Percentiles rank a stretch among this genome's conserved stretches.
Evolutionary conservation across 2,329 filamentous ascomycete species (phyloP).

Genomic region (Parastagonospora avenae): DNA sequence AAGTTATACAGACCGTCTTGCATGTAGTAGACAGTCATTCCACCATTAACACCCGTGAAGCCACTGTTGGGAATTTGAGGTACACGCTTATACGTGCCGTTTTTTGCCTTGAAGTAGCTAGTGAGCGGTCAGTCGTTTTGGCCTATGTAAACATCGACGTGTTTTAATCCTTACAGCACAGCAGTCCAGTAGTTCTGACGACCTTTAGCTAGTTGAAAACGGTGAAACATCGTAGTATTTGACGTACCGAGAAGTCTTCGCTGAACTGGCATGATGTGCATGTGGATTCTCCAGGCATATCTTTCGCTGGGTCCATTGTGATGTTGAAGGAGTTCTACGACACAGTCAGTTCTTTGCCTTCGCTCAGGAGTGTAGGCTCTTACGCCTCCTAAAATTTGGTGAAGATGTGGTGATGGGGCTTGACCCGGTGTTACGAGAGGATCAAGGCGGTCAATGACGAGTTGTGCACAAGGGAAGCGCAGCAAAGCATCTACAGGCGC

Average conservation of each 20-base stretch:
- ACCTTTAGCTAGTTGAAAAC: background rate
- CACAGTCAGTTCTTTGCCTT: background rate
- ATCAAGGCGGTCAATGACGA: conserved; percentile 30
- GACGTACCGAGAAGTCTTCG: conserved; percentile 26
- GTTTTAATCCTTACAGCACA: conserved; percentile 25
- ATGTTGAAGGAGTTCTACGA: conserved; percentile 28
- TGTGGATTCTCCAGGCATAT: conserved; percentile 29
- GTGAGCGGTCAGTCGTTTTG: background rate
- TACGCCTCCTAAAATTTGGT: conserved; percentile 31
- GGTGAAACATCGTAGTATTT: background rate
- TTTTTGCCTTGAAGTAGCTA: conserved; percentile 32
- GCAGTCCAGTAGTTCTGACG: conserved; percentile 38
- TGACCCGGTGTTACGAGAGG: conserved; percentile 30
- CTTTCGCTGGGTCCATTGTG: conserved; percentile 27
- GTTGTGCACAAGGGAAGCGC: conserved; percentile 31
- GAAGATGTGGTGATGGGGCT: conserved; percentile 30
- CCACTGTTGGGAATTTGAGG: conserved; percentile 18
- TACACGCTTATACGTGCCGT: conserved; percentile 27
- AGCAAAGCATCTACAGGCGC: conserved; percentile 25
- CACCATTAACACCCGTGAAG: conserved; percentile 28
- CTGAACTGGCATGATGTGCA: conserved; percentile 38
- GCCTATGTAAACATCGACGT: background rate
- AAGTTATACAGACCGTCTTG: conserved; percentile 35
- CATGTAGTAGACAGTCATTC: conserved; percentile 34
- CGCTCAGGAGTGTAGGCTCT: background rate